Evolutionary conservation across 192 early-diverging fungal species (phyloP), one percentile per base, ranked within the genome.

Genomic region (Coemansia sp.): DNA sequence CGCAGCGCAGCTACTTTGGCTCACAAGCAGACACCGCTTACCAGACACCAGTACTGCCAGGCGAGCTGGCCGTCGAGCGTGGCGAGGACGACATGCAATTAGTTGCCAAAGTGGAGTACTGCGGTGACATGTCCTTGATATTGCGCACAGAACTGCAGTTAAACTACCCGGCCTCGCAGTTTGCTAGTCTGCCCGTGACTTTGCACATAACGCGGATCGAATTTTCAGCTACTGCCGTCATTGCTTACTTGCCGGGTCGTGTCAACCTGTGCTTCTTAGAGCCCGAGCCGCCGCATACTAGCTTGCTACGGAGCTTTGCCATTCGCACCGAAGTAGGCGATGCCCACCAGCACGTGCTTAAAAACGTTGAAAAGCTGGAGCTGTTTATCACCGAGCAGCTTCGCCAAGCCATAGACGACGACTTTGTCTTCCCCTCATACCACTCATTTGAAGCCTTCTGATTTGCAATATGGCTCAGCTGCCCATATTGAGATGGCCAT

Each of bases 321-420:
- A 77, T 83, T 6, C 70, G 75, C 59, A 74, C 79, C 0, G 71
- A 83, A 41, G 69, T 83, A 10, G 80, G 80, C 57, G 80, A 83
- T 25, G 54, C 69, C 14, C 59, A 56, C 45, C 65, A 68, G n/a
- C 80, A 83, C 42, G 92, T 93, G 6, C 65, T 94, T 24, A 92
- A 92, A 69, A 94, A 94, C 64, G 90, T 94, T 9, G 91, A 89
- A 65, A 93, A 92, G 65, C 86, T 94, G 38, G 92, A 93, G 65
- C 71, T 68, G 37, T 94, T 94, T 82, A 88, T 93, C 27, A 83
- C 92, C 8, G 89, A 91, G 63, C 90, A 93, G 71, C 80, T 94
- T 45, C 85, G 92, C 27, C 86, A 83, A 57, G 84, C 90, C 40
- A 84, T 94, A 11, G 90, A 93, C 32, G 86, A 92, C 25, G 92